Evolutionary conservation across 805 yeast genomes (phyloP).

Genomic region (Spathaspora gorwiae): DNA sequence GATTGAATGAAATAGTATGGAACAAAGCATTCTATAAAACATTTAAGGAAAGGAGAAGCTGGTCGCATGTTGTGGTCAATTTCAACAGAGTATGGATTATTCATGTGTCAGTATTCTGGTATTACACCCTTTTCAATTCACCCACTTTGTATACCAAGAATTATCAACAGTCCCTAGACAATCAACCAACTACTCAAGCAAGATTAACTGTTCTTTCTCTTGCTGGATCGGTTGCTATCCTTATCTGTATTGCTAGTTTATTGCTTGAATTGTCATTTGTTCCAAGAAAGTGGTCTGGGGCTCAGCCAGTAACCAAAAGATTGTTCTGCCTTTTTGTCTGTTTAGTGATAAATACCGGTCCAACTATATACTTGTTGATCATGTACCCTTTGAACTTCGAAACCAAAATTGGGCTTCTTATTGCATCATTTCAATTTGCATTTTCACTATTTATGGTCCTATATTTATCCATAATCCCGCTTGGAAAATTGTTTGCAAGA

Average conservation of each 20-base stretch:
- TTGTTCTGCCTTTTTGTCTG: slow-evolving; percentile 38
- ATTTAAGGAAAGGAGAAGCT: slow-evolving; percentile 66
- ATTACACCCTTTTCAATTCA: slow-evolving; percentile 64
- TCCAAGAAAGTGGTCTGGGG: slow-evolving; percentile 72
- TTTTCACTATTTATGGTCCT: slow-evolving; percentile 51
- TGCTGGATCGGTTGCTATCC: slow-evolving; percentile 60
- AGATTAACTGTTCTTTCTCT: slow-evolving; percentile 56
- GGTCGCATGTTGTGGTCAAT: slow-evolving; percentile 71
- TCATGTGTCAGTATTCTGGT: slow-evolving; percentile 74
- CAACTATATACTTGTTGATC: slow-evolving; percentile 52
- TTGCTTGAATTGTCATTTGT: slow-evolving; percentile 57
- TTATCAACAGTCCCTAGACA: slow-evolving; percentile 50
- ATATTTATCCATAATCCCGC: slow-evolving; percentile 60
- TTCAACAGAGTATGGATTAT: slow-evolving; percentile 79
- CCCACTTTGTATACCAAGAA: slow-evolving; percentile 61
- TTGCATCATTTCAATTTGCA: slow-evolving; percentile 53
- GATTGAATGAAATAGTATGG: slow-evolving; percentile 62
- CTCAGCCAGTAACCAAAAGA: slow-evolving; percentile 53
- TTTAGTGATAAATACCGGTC: slow-evolving; percentile 44
- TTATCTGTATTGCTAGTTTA: slow-evolving; percentile 54
- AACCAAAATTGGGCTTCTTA: slow-evolving; percentile 31
- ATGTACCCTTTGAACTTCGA: slow-evolving; percentile 30
- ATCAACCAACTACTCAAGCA: slow-evolving; percentile 56
- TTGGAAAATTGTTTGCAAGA: slow-evolving; percentile 47
- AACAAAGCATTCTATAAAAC: slow-evolving; percentile 65